A percentile compares a stretch with the other conserved stretches of the same genome.
These are phyloP conservation scores for Hygrophila difformis DNA, from an alignment of 257 asterid genomes.

Conservation along the genomic window DNA sequence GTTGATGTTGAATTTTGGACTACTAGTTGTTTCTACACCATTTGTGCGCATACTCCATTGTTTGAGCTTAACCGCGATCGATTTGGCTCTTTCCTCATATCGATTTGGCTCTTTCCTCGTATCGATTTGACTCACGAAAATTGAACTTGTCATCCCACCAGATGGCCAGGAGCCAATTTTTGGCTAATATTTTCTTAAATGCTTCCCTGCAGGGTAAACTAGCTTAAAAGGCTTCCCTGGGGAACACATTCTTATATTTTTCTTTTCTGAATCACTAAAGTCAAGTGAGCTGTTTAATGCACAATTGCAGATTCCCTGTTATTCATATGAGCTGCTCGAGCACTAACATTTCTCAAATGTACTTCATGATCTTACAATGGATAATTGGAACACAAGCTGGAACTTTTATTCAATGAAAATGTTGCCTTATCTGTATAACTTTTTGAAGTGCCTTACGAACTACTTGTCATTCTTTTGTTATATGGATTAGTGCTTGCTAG, in stretches of 20 bases:
- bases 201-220: background rate
- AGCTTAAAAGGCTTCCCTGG: background rate
- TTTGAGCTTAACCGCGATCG: background rate
- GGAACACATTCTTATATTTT: background rate
- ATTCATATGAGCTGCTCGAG: no score
- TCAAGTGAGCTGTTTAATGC: no score
- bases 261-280: background rate
- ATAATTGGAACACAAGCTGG: background rate
- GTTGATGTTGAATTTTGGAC: background rate
- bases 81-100: background rate
- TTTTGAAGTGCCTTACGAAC: background rate
- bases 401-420: background rate
- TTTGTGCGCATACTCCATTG: background rate
- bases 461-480: background rate
- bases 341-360: no score
- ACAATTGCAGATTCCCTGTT: no score
- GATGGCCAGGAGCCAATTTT: background rate
- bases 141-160: background rate
- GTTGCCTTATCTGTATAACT: background rate
- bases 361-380: background rate
- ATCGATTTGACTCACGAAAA: no score
- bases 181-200: background rate
- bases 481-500: background rate
- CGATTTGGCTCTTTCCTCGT: no score
- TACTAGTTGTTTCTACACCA: background rate